Conservation (phyloP, 1,284 basidiomycete species). For the Papiliotrema laurentii region DNA sequence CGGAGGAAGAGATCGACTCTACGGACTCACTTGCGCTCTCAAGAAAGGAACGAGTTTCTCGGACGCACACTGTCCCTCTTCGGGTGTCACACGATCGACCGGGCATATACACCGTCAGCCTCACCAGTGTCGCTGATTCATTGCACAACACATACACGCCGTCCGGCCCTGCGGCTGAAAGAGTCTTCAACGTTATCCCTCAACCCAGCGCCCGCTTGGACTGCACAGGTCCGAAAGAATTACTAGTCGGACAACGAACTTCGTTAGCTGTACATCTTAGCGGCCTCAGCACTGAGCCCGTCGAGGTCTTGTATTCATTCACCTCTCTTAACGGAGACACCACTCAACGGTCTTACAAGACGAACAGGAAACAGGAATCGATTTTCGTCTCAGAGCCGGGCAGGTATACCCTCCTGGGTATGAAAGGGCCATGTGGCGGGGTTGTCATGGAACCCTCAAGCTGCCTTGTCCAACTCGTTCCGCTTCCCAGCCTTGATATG, state of each 20-base stretch:
- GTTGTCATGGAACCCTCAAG: slow-evolving; percentile 74
- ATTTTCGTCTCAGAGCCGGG: slow-evolving; percentile 65
- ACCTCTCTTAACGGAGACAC: slow-evolving; percentile 12
- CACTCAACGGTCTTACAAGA: slow-evolving; percentile 53
- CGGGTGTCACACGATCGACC: slow-evolving; percentile 31
- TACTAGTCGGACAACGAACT: slow-evolving; percentile 56
- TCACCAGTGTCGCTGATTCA: slow-evolving; percentile 48
- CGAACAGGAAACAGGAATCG: slow-evolving; percentile 52
- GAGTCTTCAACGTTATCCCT: slow-evolving; percentile 69
- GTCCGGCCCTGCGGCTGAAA: slow-evolving; percentile 39
- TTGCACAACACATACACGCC: slow-evolving; percentile 50
- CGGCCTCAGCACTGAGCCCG: slow-evolving; percentile 12
- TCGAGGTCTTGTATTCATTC: slow-evolving; percentile 23
- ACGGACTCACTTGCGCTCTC: slow-evolving; percentile 23
- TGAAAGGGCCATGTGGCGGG: slow-evolving; percentile 73
- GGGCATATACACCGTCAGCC: slow-evolving; percentile 49
- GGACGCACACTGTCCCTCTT: slow-evolving; percentile 36
- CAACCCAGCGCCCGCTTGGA: slow-evolving; percentile 70
- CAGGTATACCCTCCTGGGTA: slow-evolving; percentile 69
- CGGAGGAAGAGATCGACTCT: slow-evolving; percentile 37
- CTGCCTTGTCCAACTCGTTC: slow-evolving; percentile 69
- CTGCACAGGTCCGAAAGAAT: slow-evolving; percentile 62
- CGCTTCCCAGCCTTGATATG: slow-evolving; percentile 72
- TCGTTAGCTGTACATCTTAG: slow-evolving; percentile 23
- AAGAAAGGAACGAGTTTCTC: slow-evolving; percentile 28